Base-by-base conservation (phyloP, 1,139 yeast genomes). In the Nakaseomyces uthaithaninus region DNA sequence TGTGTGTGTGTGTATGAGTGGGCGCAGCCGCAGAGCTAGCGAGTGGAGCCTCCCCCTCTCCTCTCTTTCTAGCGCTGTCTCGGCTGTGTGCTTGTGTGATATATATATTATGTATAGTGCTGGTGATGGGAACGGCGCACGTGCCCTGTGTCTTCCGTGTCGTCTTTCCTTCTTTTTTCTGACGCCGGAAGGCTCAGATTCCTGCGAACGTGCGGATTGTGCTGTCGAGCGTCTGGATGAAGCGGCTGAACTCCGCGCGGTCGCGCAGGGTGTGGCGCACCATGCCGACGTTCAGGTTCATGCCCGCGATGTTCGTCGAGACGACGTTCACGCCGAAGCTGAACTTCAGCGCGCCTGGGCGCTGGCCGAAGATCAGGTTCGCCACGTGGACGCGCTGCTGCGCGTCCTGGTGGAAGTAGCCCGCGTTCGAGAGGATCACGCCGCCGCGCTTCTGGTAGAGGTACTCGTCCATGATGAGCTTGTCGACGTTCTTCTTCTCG, bases 361-460 rank as follows among this genome's bases (percentile, higher is more conserved):
- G 39, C 38, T 54, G 59, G 25, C 50, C 39, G 39, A 54, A 54
- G 3, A 48, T 23, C 16, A 53, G 30, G 41, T 54, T 54, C 14
- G 28, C 39, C 10, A 50, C 27, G 33, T 42, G 40, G 35, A 38
- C 42, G 11, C 27, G 19, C 7, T 33, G 33, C 8, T 15, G 20
- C 11, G 35, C 34, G 30, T 38, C 42, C 22, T 44, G 46, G 9
- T 40, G 38, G 40, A 46, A 44, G 27, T 41, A 45, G 9, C 60
- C 60, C 14, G 50, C 41, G 37, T 55, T 55, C 42, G 59, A 53
- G 25, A 52, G 42, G 33, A 55, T 41, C 7, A 48, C 40, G 9
- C 59, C 59, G 34, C 51, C 50, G 22, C 58, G 46, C 18, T 42
- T 40, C 30, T 46, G 43, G 17, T 47, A 41, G 12, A 47, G 30